Base-by-base conservation (phyloP, 2,329 filamentous ascomycete genomes). In the Akanthomyces dipterigenus region DNA sequence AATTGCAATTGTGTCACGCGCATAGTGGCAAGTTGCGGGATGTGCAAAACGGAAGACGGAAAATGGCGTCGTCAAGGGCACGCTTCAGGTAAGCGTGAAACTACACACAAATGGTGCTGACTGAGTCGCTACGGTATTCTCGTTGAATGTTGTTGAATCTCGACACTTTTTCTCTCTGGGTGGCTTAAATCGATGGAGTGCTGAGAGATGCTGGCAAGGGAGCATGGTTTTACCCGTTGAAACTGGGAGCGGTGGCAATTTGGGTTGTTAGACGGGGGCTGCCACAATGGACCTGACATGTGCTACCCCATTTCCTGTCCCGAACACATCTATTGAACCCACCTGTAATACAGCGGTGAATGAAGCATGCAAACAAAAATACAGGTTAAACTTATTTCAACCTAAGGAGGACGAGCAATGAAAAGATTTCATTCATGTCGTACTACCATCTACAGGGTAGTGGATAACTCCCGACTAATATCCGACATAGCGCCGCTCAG, bases 1-100 rank as follows among this genome's bases (percentile, higher is more conserved):
- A 82, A 72, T 60, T 72, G 67, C 3, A 72, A 70, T 20, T 73
- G 70, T 22, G 82, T 78, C 18, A 75, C 70, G 68, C 76, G 78
- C 83, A 86, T 86, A 63, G 60, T 65, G 68, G 12, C 42, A 3
- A 20, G 18, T 40, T 55, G 34, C 24, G 34, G 28, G 50, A 12
- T 24, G 7, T 56, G 42, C 22, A 3, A 22, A 40, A 34, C 11
- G 31, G 4, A 56, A 40, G 5, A 5, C 2, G 5, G 18, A 20
- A n/a, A 20, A 46, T 4, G 22, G 53, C 26, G 38, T 9, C 5
- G 31, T 54, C 34, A 7, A 26, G 16, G 2, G 0, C 20, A 16
- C 24, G 36, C 24, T 24, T 45, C 34, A 5, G 3, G n/a, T 36
- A 5, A 3, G 7, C 45, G 38, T 18, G 12, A 4, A 45, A 45